These are phyloP conservation scores for Jackrogersella minutella DNA, from an alignment of 495 filamentous ascomycete genomes.

Conservation along the genomic window DNA sequence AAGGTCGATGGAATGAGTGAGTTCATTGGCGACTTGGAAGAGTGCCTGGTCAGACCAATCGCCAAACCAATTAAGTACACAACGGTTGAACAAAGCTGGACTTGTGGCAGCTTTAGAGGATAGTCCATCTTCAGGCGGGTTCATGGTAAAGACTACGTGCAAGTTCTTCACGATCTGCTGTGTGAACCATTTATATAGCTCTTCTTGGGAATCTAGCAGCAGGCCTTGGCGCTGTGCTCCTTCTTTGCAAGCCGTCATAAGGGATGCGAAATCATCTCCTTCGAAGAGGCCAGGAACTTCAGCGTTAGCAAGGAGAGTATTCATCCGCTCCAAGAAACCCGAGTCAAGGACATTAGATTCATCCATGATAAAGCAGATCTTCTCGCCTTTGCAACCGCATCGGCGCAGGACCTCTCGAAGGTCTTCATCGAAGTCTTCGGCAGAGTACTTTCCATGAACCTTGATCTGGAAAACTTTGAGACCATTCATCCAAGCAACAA, in stretches of 20 bases:
- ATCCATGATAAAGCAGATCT: conserved; percentile 99
- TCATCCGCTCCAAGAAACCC: conserved; percentile 98
- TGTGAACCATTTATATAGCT: conserved; percentile 99
- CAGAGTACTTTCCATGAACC: conserved; percentile 97
- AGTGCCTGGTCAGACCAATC: conserved; percentile 99
- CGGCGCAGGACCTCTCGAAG: conserved; percentile 90
- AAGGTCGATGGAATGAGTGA: conserved; percentile 94
- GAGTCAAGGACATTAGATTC: conserved; percentile 98
- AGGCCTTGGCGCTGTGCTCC: conserved; percentile 95
- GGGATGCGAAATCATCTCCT: conserved; percentile 90
- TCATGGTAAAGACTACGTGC: conserved; percentile 99
- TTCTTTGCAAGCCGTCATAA: conserved; percentile 99
- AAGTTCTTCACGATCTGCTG: conserved; percentile 98
- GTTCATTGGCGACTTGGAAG: conserved; percentile 95
- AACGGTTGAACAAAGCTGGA: conserved; percentile 97
- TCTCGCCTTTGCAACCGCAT: conserved; percentile 96
- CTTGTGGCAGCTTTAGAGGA: conserved; percentile 96
- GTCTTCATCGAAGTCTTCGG: conserved; percentile 98
- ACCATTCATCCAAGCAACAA: conserved; percentile 99
- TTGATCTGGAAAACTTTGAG: conserved; percentile 99
- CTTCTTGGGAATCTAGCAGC: conserved; percentile 94
- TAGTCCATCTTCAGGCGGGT: conserved; percentile 94
- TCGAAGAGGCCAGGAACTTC: conserved; percentile 98
- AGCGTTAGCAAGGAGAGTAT: conserved; percentile 95
- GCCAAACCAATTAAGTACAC: conserved; percentile 99